These are phyloP conservation scores for Plasmodium ovale DNA, from an alignment of 169 alveolate genomes.

Conservation along the genomic window DNA sequence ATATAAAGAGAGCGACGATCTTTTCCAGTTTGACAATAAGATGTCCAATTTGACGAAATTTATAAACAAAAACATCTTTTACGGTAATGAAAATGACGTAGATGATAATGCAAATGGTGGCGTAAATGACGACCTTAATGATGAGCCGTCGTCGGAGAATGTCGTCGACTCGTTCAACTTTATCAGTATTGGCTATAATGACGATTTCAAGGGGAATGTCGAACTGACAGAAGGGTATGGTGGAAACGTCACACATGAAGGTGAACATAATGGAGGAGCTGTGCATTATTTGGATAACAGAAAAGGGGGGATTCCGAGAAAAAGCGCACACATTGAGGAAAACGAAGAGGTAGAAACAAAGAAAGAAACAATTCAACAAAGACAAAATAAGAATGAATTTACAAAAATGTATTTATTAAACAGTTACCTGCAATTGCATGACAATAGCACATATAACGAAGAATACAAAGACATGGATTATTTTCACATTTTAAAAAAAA, in stretches of 20 bases:
- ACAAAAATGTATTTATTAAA: slow-evolving; percentile 6
- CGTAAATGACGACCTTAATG: not conserved
- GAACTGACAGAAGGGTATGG: not conserved
- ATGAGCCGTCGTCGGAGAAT: slow-evolving; percentile 18
- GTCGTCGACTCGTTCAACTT: slow-evolving; percentile 46
- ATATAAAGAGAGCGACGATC: slow-evolving; percentile 33
- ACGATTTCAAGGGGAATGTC: not conserved
- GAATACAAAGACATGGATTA: slow-evolving; percentile 17
- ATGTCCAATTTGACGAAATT: slow-evolving; percentile 57
- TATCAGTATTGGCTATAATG: not conserved
- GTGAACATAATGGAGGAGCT: not conserved
- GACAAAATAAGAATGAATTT: slow-evolving; percentile 12
- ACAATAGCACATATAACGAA: slow-evolving; percentile 4
- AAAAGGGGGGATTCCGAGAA: too few species aligned
- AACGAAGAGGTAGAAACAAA: not conserved
- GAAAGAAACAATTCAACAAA: not conserved
- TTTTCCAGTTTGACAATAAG: slow-evolving; percentile 58
- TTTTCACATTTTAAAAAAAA: slow-evolving; percentile 10
- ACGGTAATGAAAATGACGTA: slow-evolving; percentile 29
- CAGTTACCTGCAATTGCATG: slow-evolving; percentile 10
- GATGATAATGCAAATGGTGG: not conserved
- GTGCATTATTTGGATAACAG: too few species aligned
- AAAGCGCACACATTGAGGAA: not conserved
- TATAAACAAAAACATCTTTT: slow-evolving; percentile 52
- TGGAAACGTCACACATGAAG: not conserved